Conservation (phyloP, 1,139 yeast genomes). For the Hansenula lynferdii region DNA sequence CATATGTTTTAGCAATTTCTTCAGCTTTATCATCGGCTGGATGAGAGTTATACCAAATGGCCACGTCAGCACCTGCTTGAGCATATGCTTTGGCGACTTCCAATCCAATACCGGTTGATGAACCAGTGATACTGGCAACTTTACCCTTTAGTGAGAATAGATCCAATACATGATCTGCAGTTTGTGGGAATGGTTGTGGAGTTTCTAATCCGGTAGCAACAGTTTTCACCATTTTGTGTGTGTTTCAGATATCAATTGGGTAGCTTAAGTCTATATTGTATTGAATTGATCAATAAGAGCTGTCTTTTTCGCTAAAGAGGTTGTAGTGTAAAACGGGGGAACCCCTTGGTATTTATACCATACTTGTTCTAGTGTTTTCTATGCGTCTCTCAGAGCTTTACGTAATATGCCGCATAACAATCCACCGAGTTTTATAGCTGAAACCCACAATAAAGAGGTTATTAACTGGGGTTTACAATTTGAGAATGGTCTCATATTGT, state of each 20-base stretch:
- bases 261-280: no score
- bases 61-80: slow-evolving; percentile 89
- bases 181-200: slow-evolving; percentile 24
- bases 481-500: no score
- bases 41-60: slow-evolving; percentile 73
- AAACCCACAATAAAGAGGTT: no score
- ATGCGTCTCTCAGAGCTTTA: background rate
- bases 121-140: slow-evolving; percentile 86
- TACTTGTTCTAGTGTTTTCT: background rate
- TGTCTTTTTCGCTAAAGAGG: no score
- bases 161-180: slow-evolving; percentile 32
- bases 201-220: slow-evolving; percentile 18
- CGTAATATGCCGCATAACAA: no score
- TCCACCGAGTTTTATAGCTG: no score
- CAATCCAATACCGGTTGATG: slow-evolving; percentile 80
- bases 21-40: slow-evolving; percentile 59
- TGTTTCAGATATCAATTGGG: background rate
- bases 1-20: slow-evolving; percentile 53
- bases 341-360: background rate
- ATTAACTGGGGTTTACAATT: no score
- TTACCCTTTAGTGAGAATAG: slow-evolving; percentile 72
- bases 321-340: no score
- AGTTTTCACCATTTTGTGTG: slow-evolving; percentile 5
- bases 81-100: slow-evolving; percentile 85
- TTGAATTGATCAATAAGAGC: no score